Base-by-base conservation (phyloP, 2,329 filamentous ascomycete species). In the Ceratocystis alfenasii region DNA sequence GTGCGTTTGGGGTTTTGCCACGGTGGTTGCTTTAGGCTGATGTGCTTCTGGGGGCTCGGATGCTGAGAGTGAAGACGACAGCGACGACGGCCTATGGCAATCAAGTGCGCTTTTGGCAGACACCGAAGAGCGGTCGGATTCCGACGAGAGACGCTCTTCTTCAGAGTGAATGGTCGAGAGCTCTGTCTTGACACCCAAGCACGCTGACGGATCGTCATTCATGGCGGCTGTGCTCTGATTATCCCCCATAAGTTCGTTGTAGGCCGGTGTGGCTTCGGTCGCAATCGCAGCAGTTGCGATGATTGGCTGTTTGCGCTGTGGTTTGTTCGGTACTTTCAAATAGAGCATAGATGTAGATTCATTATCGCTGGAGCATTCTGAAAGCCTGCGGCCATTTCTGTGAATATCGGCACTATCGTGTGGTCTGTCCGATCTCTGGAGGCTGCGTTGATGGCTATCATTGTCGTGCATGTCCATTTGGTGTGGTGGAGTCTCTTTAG, bases 71-170 rank as follows among this genome's bases (percentile, higher is more conserved):
- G 62, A 64, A 15, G 62, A 64, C 6, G 46, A 41, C 46, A 48
- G n/a, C 22, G 55, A 61, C 20, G 46, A 25, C 12, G 44, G 63
- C 28, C 28, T 25, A 15, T 36, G 55, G 45, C 48, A n/a, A 28
- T 44, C 33, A 12, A 48, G 25, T 17, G 8, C 20, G 36, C 33
- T 30, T 30, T 53, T 50, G 10, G 30, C n/a, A 17, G 48, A 45
- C 15, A 30, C 6, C 12, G 25, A 63, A 8, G 63, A 59, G 10
- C 59, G 55, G 45, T 62, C 64, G 5, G 64, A 62, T 20, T 65
- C 64, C 7, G 64, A 65, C 1, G 64, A 65, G 1, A 44, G 45
- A 12, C 59, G 55, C 46, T 65, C 64, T 61, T 62, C 64, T n/a
- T 65, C 55, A 5, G 59, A 61, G 33, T 50, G 44, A 45, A 65